phyloP scores from a whole-genome alignment of 2,329 filamentous ascomycete genomes.

The Ophiostoma populinum region DNA sequence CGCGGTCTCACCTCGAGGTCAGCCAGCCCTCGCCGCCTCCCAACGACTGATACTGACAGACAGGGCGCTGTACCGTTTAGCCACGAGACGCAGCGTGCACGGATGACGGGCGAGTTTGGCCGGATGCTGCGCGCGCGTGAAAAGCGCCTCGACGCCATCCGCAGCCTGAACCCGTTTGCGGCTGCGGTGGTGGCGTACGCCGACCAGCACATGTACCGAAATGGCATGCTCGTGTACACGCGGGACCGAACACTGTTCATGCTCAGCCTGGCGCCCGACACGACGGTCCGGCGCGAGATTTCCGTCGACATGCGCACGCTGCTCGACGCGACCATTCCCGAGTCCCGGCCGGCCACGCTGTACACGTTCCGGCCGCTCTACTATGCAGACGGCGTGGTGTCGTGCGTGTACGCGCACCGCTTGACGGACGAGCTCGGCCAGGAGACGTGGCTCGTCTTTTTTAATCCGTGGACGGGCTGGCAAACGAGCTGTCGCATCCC shows the following conservation, averaged over 20 bases:
- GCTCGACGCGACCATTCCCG: slow-evolving; percentile 20
- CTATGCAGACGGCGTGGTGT: slow-evolving; percentile 37
- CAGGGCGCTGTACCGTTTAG: slow-evolving; percentile 1
- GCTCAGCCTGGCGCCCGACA: slow-evolving; percentile 32
- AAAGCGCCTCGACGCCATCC: slow-evolving; percentile 42
- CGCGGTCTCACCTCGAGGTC: slow-evolving; percentile 45
- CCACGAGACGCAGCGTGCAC: background rate
- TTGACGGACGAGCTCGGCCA: slow-evolving; percentile 16
- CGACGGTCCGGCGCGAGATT: slow-evolving; percentile 29
- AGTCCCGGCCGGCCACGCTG: slow-evolving; percentile 18
- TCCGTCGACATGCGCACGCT: slow-evolving; percentile 34
- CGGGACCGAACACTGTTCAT: slow-evolving; percentile 33
- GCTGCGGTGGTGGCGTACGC: slow-evolving; percentile 41
- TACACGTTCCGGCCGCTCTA: slow-evolving; percentile 38
- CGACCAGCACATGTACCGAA: slow-evolving; percentile 32
- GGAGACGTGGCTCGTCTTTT: slow-evolving; percentile 35
- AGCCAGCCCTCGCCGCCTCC: background rate
- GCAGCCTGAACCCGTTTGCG: slow-evolving; percentile 43
- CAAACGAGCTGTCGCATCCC: slow-evolving; percentile 26
- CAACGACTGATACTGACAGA: background rate
- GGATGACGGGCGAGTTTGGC: slow-evolving; percentile 22
- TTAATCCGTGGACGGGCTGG: slow-evolving; percentile 22
- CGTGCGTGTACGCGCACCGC: slow-evolving; percentile 36
- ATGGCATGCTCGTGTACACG: slow-evolving; percentile 49
- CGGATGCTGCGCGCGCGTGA: slow-evolving; percentile 40